These are phyloP conservation scores for Vitis hybrid DNA, from an alignment of 177 flowering plant genomes.

Conservation along the genomic window DNA sequence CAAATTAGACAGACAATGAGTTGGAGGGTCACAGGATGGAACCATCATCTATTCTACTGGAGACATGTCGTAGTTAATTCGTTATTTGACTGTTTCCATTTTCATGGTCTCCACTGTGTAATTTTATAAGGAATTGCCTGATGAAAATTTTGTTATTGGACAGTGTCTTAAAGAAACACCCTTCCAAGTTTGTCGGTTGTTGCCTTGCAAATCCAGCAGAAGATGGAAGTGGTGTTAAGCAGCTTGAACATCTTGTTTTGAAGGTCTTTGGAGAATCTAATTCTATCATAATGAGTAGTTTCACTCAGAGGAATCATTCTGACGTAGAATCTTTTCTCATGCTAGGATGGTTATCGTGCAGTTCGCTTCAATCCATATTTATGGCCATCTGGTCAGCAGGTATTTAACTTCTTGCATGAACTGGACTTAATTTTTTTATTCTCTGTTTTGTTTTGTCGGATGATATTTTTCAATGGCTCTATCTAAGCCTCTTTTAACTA, in stretches of 20 bases:
- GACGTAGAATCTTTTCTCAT: slow-evolving; percentile 13
- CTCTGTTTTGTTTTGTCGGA: neutral
- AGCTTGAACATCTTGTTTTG: slow-evolving; percentile 68
- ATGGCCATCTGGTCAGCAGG: slow-evolving; percentile 86
- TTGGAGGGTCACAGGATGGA: too few relatives aligned
- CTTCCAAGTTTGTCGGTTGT: slow-evolving; percentile 87
- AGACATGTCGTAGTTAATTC: neutral
- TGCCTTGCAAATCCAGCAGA: slow-evolving; percentile 95
- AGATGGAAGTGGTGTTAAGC: slow-evolving; percentile 78
- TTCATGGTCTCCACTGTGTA: neutral
- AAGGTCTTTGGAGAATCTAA: slow-evolving; percentile 42
- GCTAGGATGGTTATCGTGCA: slow-evolving; percentile 84
- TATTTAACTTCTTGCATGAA: slow-evolving; percentile 19
- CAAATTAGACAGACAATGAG: too few relatives aligned
- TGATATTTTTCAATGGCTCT: neutral
- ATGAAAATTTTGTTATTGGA: slow-evolving; percentile 6
- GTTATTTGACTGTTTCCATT: neutral
- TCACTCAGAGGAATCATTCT: slow-evolving; percentile 8
- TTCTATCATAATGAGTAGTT: neutral
- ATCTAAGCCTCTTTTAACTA: neutral
- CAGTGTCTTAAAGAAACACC: slow-evolving; percentile 78
- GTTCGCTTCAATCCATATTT: slow-evolving; percentile 90
- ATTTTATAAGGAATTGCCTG: neutral
- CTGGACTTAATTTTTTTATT: neutral
- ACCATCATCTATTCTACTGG: too few relatives aligned